Evolutionary conservation across 805 yeast species (phyloP).

Genomic region (Candida ficus): DNA sequence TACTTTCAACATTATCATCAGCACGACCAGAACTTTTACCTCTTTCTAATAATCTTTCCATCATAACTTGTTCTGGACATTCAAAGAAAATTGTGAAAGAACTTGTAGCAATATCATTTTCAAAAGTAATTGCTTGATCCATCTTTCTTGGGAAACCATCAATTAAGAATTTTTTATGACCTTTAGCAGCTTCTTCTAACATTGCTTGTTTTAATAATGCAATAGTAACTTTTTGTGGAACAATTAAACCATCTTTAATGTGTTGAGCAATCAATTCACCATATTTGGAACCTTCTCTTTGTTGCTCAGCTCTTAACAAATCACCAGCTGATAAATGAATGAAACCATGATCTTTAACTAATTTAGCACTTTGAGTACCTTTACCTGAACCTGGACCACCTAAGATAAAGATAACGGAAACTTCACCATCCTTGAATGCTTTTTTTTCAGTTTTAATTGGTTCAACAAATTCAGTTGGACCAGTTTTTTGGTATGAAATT

Average conservation of each 20-base stretch:
- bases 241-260: constrained; percentile 85
- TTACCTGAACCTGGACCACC: constrained; percentile 99
- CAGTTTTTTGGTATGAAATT: constrained; percentile 35
- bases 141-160: constrained; percentile 98
- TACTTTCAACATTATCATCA: constrained; percentile 90
- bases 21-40: constrained; percentile 93
- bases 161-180: constrained; percentile 60
- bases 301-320: constrained; percentile 86
- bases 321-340: constrained; percentile 96
- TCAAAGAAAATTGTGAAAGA: constrained; percentile 71
- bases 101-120: constrained; percentile 67
- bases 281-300: constrained; percentile 71
- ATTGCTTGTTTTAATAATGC: constrained; percentile 81
- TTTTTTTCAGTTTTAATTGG: constrained; percentile 17
- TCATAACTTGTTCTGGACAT: constrained; percentile 81
- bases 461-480: constrained; percentile 43
- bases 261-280: constrained; percentile 82
- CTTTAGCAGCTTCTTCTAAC: constrained; percentile 41
- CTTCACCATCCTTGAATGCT: constrained; percentile 59
- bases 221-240: constrained; percentile 88
- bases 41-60: constrained; percentile 77
- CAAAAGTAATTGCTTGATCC: constrained; percentile 97
- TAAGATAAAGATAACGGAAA: constrained; percentile 80
- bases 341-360: constrained; percentile 76
- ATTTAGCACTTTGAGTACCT: constrained; percentile 90